Conservation (phyloP, 2,329 filamentous ascomycete species). For the Fusarium stilboides region DNA sequence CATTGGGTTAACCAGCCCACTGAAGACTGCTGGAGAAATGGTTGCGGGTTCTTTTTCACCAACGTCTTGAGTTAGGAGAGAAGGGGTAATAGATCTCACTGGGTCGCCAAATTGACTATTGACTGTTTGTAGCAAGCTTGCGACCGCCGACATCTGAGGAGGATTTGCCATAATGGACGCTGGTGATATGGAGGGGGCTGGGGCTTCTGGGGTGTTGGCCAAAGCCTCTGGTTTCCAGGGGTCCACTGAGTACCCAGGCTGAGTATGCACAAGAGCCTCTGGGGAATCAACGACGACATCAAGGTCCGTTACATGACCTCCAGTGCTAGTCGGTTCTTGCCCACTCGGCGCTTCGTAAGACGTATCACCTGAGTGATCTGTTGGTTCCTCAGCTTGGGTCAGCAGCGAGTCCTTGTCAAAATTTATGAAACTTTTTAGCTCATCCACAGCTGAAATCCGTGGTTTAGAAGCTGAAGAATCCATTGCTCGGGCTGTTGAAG, state of each 20-base stretch:
- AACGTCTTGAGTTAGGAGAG: constrained; percentile 40
- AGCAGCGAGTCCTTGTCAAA: constrained; percentile 40
- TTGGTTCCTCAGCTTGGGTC: constrained; percentile 26
- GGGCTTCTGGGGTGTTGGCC: constrained; percentile 37
- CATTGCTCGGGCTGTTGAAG: constrained; percentile 29
- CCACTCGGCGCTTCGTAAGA: constrained; percentile 17
- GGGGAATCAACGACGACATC: constrained; percentile 36
- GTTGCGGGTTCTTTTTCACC: constrained; percentile 51
- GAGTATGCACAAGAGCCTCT: constrained; percentile 33
- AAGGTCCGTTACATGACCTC: constrained; percentile 6
- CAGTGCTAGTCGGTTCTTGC: constrained; percentile 1
- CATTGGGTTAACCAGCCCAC: constrained; percentile 48
- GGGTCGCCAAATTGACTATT: constrained; percentile 40
- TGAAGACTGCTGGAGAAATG: constrained; percentile 59
- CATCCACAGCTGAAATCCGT: constrained; percentile 42
- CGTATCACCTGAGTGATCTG: constrained; percentile 13
- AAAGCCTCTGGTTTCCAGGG: constrained; percentile 49
- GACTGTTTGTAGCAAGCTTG: constrained; percentile 42
- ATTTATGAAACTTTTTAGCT: constrained; percentile 45
- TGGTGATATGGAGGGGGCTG: constrained; percentile 48
- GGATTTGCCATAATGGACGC: constrained; percentile 48
- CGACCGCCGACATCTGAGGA: constrained; percentile 40
- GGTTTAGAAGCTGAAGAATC: constrained; percentile 31
- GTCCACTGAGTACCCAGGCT: constrained; percentile 40
- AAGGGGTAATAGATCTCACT: constrained; percentile 32